Conservation (phyloP, 805 yeast genomes). For the Ogataea nakhonphanomensis region DNA sequence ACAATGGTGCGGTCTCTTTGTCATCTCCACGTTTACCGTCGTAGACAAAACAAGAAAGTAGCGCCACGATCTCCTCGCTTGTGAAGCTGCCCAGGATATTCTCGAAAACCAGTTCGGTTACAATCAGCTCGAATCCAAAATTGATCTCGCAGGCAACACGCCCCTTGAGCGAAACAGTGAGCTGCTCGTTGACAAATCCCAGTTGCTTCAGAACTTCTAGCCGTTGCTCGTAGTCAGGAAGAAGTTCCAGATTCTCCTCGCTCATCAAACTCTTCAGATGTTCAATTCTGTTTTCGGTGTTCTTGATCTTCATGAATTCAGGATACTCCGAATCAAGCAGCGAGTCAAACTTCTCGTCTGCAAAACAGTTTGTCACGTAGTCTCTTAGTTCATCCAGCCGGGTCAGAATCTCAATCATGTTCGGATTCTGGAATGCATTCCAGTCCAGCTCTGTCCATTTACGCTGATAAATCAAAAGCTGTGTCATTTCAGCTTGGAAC, state of each 20-base stretch:
- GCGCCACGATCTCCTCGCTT: constrained; percentile 95
- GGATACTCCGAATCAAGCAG: constrained; percentile 20
- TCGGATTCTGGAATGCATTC: constrained; percentile 33
- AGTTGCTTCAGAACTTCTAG: constrained; percentile 71
- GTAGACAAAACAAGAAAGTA: constrained; percentile 86
- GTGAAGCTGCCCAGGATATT: constrained; percentile 91
- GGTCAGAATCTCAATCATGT: constrained; percentile 35
- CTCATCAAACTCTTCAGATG: constrained; percentile 61
- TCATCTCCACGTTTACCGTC: constrained; percentile 72
- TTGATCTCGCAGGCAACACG: constrained; percentile 91
- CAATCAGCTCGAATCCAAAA: constrained; percentile 84
- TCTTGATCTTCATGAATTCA: constrained; percentile 41
- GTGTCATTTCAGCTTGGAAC: constrained; percentile 35
- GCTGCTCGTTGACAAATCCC: constrained; percentile 70
- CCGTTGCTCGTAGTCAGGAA: constrained; percentile 93
- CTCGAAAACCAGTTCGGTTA: constrained; percentile 87
- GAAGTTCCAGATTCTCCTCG: constrained; percentile 81
- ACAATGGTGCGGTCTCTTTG: constrained; percentile 44
- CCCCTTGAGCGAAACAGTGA: constrained; percentile 82
- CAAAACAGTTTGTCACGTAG: constrained; percentile 23
- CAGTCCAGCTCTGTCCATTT: constrained; percentile 45
- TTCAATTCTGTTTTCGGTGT: constrained; percentile 48
- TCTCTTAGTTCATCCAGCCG: constrained; percentile 35
- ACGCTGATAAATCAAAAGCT: constrained; percentile 37
- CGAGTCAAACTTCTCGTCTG: constrained; percentile 24